Conservation (phyloP, 768 basidiomycete species). For the Tulasnella sp. region DNA sequence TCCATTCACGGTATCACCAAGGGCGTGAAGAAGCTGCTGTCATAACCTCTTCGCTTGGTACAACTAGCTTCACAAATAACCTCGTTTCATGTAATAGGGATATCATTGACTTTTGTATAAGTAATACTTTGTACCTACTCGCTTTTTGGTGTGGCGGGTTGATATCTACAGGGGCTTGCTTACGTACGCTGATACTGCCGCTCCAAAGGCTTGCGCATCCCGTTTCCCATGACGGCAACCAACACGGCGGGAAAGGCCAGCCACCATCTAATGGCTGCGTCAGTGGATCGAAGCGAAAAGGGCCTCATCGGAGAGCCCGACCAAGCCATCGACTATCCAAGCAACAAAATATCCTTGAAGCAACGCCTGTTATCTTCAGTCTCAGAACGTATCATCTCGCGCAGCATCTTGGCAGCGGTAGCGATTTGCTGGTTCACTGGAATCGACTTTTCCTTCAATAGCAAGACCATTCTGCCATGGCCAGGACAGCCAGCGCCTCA, state of each 20-base stretch:
- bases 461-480: not conserved
- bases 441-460: not conserved
- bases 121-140: no score
- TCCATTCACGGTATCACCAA: not conserved
- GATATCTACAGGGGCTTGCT: no score
- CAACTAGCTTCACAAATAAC: no score
- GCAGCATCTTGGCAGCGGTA: not conserved
- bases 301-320: not conserved
- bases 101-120: no score
- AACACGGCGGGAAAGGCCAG: not conserved
- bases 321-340: not conserved
- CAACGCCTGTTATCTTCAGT: not conserved
- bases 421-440: not conserved
- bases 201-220: no score
- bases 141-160: no score
- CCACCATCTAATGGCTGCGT: not conserved
- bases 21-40: slow-evolving; percentile 6
- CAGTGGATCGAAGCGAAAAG: not conserved
- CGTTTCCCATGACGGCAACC: not conserved
- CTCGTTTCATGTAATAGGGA: no score
- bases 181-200: not conserved
- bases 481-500: not conserved
- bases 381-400: not conserved
- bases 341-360: not conserved
- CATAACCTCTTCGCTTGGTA: not conserved